Conservation (phyloP, 495 filamentous ascomycete genomes). For the Friedmanniomyces simplex region DNA sequence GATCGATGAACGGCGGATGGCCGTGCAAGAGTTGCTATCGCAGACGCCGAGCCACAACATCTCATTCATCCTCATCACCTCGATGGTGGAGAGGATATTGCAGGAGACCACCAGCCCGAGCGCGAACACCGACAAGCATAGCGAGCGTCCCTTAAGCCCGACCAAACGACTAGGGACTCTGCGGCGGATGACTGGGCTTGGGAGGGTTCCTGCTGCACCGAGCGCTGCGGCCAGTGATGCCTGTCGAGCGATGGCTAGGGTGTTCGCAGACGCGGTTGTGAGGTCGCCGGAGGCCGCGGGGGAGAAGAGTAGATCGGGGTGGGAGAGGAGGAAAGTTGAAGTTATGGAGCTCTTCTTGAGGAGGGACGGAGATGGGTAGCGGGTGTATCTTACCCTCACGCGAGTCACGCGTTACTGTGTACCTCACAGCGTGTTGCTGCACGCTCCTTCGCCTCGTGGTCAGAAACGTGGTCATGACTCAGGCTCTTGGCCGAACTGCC, state of each 20-base stretch:
- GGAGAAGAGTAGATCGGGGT: conserved; percentile 1
- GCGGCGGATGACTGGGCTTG: conserved; percentile 6
- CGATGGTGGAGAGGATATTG: conserved; percentile 48
- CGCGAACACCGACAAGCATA: background rate
- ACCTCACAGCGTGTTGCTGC: too few species aligned
- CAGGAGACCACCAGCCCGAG: conserved; percentile 16
- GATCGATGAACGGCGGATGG: conserved; percentile 55
- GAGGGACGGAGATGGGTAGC: background rate
- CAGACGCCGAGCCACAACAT: conserved; percentile 66
- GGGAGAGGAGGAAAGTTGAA: conserved; percentile 6
- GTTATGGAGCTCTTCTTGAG: conserved; percentile 11
- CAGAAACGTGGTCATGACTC: too few species aligned
- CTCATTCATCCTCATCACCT: conserved; percentile 74
- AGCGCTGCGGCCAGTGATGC: background rate
- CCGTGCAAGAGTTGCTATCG: conserved; percentile 63
- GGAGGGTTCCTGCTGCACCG: conserved; percentile 2
- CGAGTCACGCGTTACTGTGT: too few species aligned
- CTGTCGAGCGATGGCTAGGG: background rate
- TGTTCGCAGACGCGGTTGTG: conserved; percentile 8
- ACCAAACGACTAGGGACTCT: background rate
- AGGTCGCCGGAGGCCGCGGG: background rate
- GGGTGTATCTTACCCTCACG: too few species aligned
- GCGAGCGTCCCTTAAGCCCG: conserved; percentile 3
- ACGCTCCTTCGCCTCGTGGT: too few species aligned
- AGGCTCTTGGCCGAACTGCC: background rate